Conservation (phyloP, 208 protist genomes). For the Leishmania guyanensis region DNA sequence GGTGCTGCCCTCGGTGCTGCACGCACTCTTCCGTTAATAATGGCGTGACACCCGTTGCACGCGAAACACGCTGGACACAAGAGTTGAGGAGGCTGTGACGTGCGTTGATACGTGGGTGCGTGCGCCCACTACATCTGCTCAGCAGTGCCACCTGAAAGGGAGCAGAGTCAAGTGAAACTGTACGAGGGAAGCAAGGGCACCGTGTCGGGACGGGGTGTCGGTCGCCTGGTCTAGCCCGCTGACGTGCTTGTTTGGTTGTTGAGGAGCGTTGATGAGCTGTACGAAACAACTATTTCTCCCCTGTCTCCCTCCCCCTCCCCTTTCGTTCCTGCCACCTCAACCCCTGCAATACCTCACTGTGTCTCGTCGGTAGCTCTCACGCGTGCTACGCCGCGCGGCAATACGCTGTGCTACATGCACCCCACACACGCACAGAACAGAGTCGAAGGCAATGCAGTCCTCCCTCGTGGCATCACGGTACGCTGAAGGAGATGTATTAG, state of each 20-base stretch:
- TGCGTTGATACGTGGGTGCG: background rate
- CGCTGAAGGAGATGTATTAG: background rate
- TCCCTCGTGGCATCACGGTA: background rate
- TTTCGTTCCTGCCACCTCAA: background rate
- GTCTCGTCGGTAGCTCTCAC: too few relatives aligned
- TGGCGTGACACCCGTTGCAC: background rate
- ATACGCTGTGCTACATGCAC: background rate
- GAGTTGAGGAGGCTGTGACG: background rate
- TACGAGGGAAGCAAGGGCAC: background rate
- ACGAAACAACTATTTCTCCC: background rate
- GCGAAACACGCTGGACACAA: background rate
- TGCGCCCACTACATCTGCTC: background rate
- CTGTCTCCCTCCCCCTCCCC: background rate
- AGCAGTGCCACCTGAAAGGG: background rate
- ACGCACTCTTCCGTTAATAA: conserved; percentile 8
- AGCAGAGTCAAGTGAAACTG: background rate
- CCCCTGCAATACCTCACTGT: background rate
- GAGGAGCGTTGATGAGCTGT: background rate
- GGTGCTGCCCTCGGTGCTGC: conserved; percentile 14
- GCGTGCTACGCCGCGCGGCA: background rate
- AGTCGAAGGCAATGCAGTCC: background rate
- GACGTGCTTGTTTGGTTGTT: background rate
- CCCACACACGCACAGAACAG: background rate
- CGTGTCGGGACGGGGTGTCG: background rate
- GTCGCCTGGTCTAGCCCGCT: background rate